Evolutionary conservation across 345 rosid genomes (phyloP).

Genomic region (Citrus cavaleriei): DNA sequence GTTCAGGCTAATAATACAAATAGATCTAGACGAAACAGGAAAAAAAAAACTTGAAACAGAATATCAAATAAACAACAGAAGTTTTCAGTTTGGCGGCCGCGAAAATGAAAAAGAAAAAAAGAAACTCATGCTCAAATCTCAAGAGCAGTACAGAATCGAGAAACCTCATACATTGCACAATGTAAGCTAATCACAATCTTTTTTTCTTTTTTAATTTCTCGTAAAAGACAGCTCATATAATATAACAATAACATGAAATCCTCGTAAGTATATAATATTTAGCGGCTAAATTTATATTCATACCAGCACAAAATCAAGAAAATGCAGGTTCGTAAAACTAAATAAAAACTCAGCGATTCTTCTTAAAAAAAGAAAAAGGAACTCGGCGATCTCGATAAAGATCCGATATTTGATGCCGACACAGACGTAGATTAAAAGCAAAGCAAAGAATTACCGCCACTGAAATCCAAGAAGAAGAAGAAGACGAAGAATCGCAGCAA

Average conservation of each 20-base stretch:
- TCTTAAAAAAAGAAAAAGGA: background rate
- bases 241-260: background rate
- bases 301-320: conserved; percentile 24
- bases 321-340: conserved; percentile 24
- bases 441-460: conserved; percentile 42
- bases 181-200: background rate
- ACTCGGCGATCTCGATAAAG: conserved; percentile 26
- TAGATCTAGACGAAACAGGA: conserved; percentile 15
- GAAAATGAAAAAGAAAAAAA: background rate
- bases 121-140: background rate
- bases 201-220: background rate
- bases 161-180: background rate
- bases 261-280: background rate
- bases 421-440: conserved; percentile 56
- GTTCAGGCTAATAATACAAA: conserved; percentile 1
- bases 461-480: conserved; percentile 17
- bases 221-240: background rate
- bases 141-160: background rate
- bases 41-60: background rate
- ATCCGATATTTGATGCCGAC: conserved; percentile 19
- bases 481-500: background rate
- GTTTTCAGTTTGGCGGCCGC: background rate
- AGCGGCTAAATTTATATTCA: conserved; percentile 11
- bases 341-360: background rate
- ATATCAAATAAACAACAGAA: background rate